phyloP scores from a whole-genome alignment of 2,329 filamentous ascomycete species.

The Fusarium poae region DNA sequence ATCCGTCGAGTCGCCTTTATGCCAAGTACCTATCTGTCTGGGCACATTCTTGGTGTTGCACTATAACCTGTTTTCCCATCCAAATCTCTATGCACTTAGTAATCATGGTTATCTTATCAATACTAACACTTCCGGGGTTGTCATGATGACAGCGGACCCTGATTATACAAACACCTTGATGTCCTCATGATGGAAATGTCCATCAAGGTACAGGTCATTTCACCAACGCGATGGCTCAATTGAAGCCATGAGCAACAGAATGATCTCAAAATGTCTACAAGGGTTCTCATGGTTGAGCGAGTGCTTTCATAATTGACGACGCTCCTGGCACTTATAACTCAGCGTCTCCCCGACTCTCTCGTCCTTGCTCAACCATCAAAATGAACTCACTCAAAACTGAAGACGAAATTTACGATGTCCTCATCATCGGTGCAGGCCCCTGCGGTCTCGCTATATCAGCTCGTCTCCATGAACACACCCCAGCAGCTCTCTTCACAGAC shows the following conservation, averaged over 20 bases:
- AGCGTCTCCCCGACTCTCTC: neutral
- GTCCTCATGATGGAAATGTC: constrained; percentile 40
- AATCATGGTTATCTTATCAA: constrained; percentile 4
- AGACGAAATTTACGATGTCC: constrained; percentile 70
- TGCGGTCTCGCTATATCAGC: constrained; percentile 81
- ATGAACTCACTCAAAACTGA: constrained; percentile 34
- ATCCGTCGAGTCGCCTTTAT: neutral
- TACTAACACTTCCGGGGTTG: neutral
- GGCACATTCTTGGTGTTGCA: neutral
- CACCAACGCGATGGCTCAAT: constrained; percentile 5
- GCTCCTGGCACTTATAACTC: constrained; percentile 12
- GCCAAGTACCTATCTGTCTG: neutral
- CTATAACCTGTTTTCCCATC: neutral
- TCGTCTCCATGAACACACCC: constrained; percentile 77
- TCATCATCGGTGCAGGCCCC: constrained; percentile 81
- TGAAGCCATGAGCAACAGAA: neutral
- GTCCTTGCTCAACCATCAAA: neutral
- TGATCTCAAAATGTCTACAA: neutral
- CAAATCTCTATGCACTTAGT: neutral
- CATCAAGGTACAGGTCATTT: constrained; percentile 31
- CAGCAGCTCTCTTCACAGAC: constrained; percentile 84
- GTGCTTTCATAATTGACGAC: neutral
- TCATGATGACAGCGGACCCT: constrained; percentile 32
- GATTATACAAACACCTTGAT: constrained; percentile 31
- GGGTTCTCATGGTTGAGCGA: constrained; percentile 20